Percentiles rank a stretch among this genome's conserved stretches.
These are phyloP conservation scores for Boletus chippewaensis DNA, from an alignment of 1,284 basidiomycete species.

Conservation along the genomic window DNA sequence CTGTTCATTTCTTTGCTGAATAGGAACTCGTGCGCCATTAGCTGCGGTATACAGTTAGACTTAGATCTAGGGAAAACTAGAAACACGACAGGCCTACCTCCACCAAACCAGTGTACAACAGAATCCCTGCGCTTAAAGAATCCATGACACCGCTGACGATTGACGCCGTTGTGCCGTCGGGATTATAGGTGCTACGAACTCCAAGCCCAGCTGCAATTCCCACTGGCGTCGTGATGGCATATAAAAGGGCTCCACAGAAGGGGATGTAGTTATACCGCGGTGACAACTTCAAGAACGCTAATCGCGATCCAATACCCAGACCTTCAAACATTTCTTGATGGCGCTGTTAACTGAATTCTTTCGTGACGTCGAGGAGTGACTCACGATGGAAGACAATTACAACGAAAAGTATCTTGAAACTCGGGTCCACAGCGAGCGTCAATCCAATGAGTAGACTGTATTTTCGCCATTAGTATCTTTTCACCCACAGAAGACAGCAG, in stretches of 20 bases:
- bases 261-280: conserved; percentile 55
- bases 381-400: conserved; percentile 88
- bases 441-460: conserved; percentile 81
- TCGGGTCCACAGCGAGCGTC: conserved; percentile 79
- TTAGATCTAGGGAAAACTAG: not conserved
- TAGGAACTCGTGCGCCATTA: conserved; percentile 89
- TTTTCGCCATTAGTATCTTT: not conserved
- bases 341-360: conserved; percentile 2
- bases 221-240: conserved; percentile 76
- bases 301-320: conserved; percentile 80
- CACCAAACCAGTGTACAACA: conserved; percentile 88
- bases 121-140: conserved; percentile 79
- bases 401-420: conserved; percentile 83
- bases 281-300: conserved; percentile 70
- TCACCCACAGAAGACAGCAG: not conserved
- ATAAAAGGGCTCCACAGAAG: conserved; percentile 58
- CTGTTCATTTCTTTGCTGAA: conserved; percentile 81
- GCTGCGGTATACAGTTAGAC: conserved; percentile 34
- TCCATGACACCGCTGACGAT: conserved; percentile 85
- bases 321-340: conserved; percentile 82
- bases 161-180: conserved; percentile 62
- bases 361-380: conserved; percentile 19
- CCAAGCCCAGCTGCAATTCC: conserved; percentile 85
- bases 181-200: conserved; percentile 77
- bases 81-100: conserved; percentile 45